These are phyloP conservation scores for Ustilago bromivora DNA, from an alignment of 1,284 basidiomycete genomes.

Conservation along the genomic window DNA sequence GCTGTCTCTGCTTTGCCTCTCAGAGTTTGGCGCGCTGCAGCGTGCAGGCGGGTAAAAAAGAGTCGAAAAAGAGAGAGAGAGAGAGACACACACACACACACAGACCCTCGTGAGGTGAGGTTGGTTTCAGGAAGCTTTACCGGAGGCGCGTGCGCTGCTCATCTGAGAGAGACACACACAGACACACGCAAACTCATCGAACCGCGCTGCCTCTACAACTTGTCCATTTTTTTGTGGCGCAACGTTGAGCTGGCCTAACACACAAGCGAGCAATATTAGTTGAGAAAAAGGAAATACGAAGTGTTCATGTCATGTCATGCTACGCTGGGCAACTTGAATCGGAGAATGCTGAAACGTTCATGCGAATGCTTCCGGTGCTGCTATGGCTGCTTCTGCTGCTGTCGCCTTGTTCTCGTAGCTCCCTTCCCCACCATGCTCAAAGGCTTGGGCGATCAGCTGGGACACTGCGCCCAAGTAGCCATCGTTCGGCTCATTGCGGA, in stretches of 20 bases:
- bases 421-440: constrained; percentile 58
- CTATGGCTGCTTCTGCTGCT: not conserved
- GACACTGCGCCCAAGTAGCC: constrained; percentile 80
- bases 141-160: constrained; percentile 39
- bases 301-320: constrained; percentile 7
- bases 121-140: constrained; percentile 9
- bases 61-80: constrained; percentile 1
- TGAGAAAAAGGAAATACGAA: too few species aligned
- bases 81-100: not conserved
- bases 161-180: constrained; percentile 19
- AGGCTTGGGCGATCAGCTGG: constrained; percentile 62
- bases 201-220: constrained; percentile 15
- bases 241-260: not conserved
- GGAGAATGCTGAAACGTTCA: constrained; percentile 5
- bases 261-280: too few species aligned
- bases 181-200: constrained; percentile 5
- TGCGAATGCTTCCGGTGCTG: constrained; percentile 3
- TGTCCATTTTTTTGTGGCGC: not conserved
- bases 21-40: constrained; percentile 34
- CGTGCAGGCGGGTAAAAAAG: constrained; percentile 16
- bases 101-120: not conserved
- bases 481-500: constrained; percentile 96
- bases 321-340: not conserved
- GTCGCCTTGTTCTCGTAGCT: constrained; percentile 46
- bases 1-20: not conserved